Percentiles rank a stretch among this genome's conserved stretches.
Conservation (phyloP, 306 rosid species). For the Oemleria cerasiformis region DNA sequence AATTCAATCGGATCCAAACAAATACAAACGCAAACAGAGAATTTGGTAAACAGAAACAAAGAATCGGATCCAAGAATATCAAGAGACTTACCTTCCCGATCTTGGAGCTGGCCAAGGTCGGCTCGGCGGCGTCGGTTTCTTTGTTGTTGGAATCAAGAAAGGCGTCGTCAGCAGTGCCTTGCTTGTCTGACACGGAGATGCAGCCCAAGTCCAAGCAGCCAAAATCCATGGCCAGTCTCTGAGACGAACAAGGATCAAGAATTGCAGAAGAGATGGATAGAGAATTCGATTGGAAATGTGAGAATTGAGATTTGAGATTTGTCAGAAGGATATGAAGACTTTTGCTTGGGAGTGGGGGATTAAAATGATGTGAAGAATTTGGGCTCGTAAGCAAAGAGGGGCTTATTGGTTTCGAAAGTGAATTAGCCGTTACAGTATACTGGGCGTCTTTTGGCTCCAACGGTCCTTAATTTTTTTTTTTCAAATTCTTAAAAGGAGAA, state of each 20-base stretch:
- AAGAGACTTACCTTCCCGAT: slow-evolving; percentile 45
- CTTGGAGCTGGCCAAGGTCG: slow-evolving; percentile 48
- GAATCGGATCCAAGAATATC: slow-evolving; percentile 6
- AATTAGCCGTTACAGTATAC: slow-evolving; percentile 39
- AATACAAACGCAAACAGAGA: not conserved
- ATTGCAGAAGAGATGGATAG: not conserved
- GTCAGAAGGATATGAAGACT: too few relatives aligned
- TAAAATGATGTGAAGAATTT: not conserved
- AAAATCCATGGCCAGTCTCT: slow-evolving; percentile 50
- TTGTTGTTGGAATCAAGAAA: slow-evolving; percentile 30
- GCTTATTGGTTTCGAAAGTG: not conserved
- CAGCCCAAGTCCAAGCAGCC: slow-evolving; percentile 50
- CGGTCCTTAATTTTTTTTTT: slow-evolving; percentile 26
- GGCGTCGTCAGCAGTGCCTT: slow-evolving; percentile 1
- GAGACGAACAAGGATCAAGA: not conserved
- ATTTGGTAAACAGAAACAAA: not conserved
- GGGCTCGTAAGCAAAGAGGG: not conserved
- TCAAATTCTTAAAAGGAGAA: too few relatives aligned
- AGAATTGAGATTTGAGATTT: not conserved
- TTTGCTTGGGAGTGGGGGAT: too few relatives aligned
- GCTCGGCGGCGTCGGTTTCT: slow-evolving; percentile 23
- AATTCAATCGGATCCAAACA: not conserved
- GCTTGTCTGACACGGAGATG: slow-evolving; percentile 36
- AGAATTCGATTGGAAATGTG: not conserved
- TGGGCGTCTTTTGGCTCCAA: slow-evolving; percentile 26